Base-by-base conservation (phyloP, 108 stramenopile species). In the Bacterosira constricta region DNA sequence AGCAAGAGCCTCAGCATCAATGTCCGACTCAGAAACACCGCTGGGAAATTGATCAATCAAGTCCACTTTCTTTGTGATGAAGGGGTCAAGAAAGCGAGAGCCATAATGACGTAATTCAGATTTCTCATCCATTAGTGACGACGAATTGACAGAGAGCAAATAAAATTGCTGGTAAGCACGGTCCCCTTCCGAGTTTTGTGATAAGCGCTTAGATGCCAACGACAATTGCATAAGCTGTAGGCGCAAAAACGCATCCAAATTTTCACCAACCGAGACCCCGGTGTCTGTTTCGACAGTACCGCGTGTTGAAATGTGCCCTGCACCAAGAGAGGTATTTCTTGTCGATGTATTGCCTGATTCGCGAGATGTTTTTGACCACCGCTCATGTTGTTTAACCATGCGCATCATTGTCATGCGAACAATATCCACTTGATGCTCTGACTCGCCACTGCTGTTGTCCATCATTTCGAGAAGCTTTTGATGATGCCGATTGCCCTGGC, bases 161-260 rank as follows among this genome's bases (percentile, higher is more conserved):
- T 75, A 76, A 45, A 83, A 83, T 41, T 83, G 79, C 44, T 80
- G 72, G 57, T 71, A 83, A 50, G 80, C 70, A n/a, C 57, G 63
- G 31, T 31, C 63, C 45, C 53, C 49, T 36, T 64, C 54, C 21
- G 11, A 13, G 18, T 6, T 26, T 32, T 53, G 44, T 27, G 75
- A 66, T 26, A 58, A 10, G 21, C 63, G 57, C 31, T 81, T 81
- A 4, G 73, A 60, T 32, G 76, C 63, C 37, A 81, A 37, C n/a
- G 80, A 63, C 39, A 81, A 39, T 46, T 81, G 62, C 76, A 81
- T 72, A 3, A 66, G 55, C 57, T 81, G 75, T 35, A 77, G 37
- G 6, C 75, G 68, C 61, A 81, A 46, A 34, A 76, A 70, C 23
- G 69, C 60, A 37, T 81, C 80, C 29, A 59, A 45, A 51, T 50